Evolutionary conservation across 2,329 filamentous ascomycete species (phyloP), one percentile per base, ranked within the genome.

Genomic region (Botrytis porri): DNA sequence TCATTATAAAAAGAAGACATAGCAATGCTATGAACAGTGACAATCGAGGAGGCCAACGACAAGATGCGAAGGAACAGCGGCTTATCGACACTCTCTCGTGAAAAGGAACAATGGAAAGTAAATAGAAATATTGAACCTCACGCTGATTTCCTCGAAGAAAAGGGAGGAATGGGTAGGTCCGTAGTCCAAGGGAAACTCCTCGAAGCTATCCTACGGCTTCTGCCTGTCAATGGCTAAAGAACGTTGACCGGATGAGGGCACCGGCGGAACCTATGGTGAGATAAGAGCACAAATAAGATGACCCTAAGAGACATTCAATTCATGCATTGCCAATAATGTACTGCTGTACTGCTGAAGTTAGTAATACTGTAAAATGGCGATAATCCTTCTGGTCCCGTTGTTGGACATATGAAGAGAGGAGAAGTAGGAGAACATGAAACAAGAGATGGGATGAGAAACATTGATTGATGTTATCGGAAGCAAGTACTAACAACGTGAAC

Each of bases 11-110:
- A 71, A 71, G 54, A 72, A 54, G 73, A 74, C 75, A 76, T 76
- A 20, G 37, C 72, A 71, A 72, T 32, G 37, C 20, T 61, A 76
- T 63, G 76, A 78, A 57, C 74, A 78, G 65, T 70, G 74, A 71
- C 43, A 64, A 63, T 70, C 63, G 74, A 79, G 76, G 74, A 77
- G 74, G 76, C 74, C 74, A 74, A 76, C 60, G 76, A 77, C 77
- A 78, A 75, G 62, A 74, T 71, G 72, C 76, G 69, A 77, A 74
- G 37, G 75, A 77, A 75, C 41, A 73, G 75, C 70, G 72, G 75
- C 73, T 75, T 80, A 77, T 75, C 74, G 57, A 72, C 75, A 77
- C 77, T 78, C 76, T 75, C 76, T 77, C 75, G 69, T 43, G 59
- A 60, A 54, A 35, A 18, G 7, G 73, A 76, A 77, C 7, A 73